Conservation (phyloP, 192 early-diverging fungal species). For the Coemansia pectinata region DNA sequence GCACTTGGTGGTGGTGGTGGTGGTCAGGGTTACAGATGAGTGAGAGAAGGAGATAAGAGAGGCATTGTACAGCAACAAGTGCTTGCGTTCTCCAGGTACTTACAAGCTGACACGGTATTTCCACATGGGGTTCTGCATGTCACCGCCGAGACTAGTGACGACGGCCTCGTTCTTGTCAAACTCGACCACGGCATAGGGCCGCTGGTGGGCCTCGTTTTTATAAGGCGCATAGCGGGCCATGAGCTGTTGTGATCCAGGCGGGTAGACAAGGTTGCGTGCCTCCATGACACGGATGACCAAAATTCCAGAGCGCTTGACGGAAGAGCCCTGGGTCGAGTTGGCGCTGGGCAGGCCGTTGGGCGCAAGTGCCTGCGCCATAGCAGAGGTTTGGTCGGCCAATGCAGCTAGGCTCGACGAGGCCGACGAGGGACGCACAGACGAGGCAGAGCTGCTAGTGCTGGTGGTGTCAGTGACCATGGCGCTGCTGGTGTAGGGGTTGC, state of each 20-base stretch:
- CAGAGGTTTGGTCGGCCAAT: background rate
- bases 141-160: slow-evolving; percentile 77
- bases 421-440: slow-evolving; percentile 19
- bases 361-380: slow-evolving; percentile 23
- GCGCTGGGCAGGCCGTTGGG: slow-evolving; percentile 49
- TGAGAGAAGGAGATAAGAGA: background rate
- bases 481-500: slow-evolving; percentile 10
- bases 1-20: background rate
- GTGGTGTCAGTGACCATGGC: slow-evolving; percentile 12
- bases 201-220: slow-evolving; percentile 63
- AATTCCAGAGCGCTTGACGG: slow-evolving; percentile 60
- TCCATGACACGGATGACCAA: slow-evolving; percentile 85
- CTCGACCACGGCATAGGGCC: slow-evolving; percentile 88
- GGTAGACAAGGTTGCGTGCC: slow-evolving; percentile 72
- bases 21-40: background rate
- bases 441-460: slow-evolving; percentile 25
- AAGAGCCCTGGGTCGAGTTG: slow-evolving; percentile 21
- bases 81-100: slow-evolving; percentile 30
- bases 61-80: background rate
- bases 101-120: slow-evolving; percentile 80
- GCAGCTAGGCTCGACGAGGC: slow-evolving; percentile 21
- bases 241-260: slow-evolving; percentile 61
- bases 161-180: slow-evolving; percentile 95
- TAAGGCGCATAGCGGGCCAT: slow-evolving; percentile 56
- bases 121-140: slow-evolving; percentile 73